Percentiles rank a stretch among this genome's conserved stretches.
phyloP scores from a whole-genome alignment of 2,329 filamentous ascomycete species.

The Kalaharituber pfeilii region DNA sequence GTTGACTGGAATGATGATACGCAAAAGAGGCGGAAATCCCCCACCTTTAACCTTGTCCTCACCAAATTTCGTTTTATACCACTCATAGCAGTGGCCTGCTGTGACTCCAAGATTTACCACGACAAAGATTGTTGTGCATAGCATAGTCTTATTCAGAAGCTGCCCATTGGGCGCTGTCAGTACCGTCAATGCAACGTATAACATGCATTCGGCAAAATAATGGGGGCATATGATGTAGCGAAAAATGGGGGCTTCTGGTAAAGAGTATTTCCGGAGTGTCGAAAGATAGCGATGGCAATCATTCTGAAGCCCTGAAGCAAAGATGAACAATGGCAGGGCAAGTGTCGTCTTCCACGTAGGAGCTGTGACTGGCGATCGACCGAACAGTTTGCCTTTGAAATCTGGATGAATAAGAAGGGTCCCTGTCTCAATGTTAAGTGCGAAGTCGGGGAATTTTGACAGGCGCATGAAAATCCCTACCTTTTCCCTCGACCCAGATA shows the following conservation, averaged over 20 bases:
- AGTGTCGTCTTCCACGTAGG: constrained; percentile 33
- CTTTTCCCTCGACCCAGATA: constrained; percentile 67
- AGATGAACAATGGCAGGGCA: constrained; percentile 45
- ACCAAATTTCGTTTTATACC: constrained; percentile 66
- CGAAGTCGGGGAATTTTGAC: constrained; percentile 17
- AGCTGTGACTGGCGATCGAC: constrained; percentile 13
- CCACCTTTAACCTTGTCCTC: constrained; percentile 36
- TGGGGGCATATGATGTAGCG: constrained; percentile 62
- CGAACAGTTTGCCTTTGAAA: constrained; percentile 3
- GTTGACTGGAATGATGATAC: background rate
- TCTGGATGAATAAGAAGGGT: constrained; percentile 17
- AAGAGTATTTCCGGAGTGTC: constrained; percentile 60
- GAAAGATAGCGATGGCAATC: constrained; percentile 54
- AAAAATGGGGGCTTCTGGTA: constrained; percentile 50
- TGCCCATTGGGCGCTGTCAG: constrained; percentile 51
- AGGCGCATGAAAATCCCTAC: constrained; percentile 32
- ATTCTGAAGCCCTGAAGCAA: constrained; percentile 57
- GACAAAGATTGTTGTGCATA: constrained; percentile 56
- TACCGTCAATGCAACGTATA: constrained; percentile 65
- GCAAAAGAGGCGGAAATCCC: background rate
- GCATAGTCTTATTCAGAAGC: constrained; percentile 53
- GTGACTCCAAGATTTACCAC: constrained; percentile 64
- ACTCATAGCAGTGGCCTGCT: constrained; percentile 56
- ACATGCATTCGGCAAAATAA: constrained; percentile 71
- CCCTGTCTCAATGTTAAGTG: constrained; percentile 5